These are phyloP conservation scores for Nicotiana attenuata DNA, from an alignment of 257 asterid genomes.

Conservation along the genomic window DNA sequence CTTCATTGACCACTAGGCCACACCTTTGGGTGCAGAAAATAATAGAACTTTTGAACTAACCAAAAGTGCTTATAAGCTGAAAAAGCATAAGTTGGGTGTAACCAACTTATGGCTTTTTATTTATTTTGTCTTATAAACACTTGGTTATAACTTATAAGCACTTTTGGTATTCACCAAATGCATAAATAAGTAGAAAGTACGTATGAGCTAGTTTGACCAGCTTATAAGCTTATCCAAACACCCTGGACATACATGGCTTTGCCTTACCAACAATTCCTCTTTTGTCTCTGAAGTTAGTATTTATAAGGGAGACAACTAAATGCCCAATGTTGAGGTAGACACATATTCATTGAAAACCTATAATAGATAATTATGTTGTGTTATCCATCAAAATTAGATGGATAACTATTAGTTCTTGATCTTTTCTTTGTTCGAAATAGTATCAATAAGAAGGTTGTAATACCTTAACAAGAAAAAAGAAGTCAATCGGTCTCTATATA, in stretches of 20 bases:
- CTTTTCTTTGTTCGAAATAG: neutral
- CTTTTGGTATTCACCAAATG: neutral
- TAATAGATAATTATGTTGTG: neutral
- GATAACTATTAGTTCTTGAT: neutral
- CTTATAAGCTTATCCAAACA: neutral
- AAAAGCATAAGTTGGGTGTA: neutral
- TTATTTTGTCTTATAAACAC: neutral
- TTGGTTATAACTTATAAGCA: neutral
- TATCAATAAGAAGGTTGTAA: neutral
- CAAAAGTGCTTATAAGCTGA: neutral
- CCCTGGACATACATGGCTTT: neutral
- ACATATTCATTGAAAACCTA: neutral
- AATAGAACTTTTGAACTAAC: neutral
- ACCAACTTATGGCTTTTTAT: neutral
- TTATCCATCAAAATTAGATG: neutral
- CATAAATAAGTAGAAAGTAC: neutral
- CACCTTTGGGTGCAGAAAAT: too few relatives aligned
- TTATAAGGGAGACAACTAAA: neutral
- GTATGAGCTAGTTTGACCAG: neutral
- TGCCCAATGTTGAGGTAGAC: neutral
- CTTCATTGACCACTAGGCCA: too few relatives aligned
- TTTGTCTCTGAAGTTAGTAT: neutral
- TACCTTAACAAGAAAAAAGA: neutral
- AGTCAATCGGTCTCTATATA: neutral
- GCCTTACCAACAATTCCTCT: neutral